Conservation (phyloP, 2,329 filamentous ascomycete species). For the Magnaporthiopsis incrustans region DNA sequence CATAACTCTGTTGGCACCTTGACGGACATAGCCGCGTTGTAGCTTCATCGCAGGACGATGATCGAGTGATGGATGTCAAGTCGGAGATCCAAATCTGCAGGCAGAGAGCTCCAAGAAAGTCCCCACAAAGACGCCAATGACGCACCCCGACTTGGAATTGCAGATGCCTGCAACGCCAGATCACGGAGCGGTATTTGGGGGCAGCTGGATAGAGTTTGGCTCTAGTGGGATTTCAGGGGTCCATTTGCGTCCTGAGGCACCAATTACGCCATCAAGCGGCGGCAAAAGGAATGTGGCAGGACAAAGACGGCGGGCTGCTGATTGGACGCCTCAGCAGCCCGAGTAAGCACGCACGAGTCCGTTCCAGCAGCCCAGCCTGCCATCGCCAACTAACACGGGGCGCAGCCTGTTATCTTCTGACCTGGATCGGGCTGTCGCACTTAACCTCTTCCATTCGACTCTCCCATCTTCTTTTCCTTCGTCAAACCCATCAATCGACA, state of each 20-base stretch:
- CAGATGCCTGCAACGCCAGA: not conserved
- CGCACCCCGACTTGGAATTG: not conserved
- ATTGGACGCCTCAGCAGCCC: not conserved
- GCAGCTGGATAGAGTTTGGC: not conserved
- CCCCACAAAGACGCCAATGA: not conserved
- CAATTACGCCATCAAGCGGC: conserved; percentile 1
- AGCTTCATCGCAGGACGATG: not conserved
- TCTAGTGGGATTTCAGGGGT: not conserved
- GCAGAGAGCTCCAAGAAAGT: too few relatives aligned
- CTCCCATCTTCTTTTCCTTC: not conserved
- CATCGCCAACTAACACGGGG: not conserved
- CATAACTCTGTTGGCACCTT: too few relatives aligned
- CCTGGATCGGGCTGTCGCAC: not conserved
- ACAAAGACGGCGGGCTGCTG: not conserved
- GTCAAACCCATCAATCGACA: not conserved
- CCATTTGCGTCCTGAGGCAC: not conserved
- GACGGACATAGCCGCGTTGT: not conserved
- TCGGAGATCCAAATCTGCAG: not conserved
- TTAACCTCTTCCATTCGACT: not conserved
- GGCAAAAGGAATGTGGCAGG: not conserved
- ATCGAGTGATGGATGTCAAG: not conserved
- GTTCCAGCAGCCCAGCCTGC: not conserved
- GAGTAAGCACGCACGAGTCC: not conserved
- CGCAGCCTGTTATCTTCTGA: not conserved
- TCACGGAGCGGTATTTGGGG: not conserved